A percentile compares a stretch with the other conserved stretches of the same genome.
Evolutionary conservation across 2,329 filamentous ascomycete genomes (phyloP).

Genomic region (Neonectria faginata): DNA sequence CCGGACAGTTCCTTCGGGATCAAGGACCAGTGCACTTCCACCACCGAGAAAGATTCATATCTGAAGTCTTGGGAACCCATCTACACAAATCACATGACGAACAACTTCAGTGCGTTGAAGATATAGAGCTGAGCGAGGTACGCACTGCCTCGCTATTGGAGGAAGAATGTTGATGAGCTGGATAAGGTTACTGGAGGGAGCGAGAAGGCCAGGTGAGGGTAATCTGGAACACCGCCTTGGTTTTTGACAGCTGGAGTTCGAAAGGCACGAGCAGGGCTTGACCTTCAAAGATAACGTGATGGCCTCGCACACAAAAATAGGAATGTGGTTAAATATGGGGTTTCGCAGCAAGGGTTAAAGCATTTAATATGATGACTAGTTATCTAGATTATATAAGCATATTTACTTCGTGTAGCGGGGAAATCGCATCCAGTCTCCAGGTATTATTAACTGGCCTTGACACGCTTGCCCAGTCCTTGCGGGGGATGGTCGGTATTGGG

Average conservation of each 20-base stretch:
- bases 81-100: background rate
- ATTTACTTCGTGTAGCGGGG: background rate
- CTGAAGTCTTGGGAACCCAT: constrained; percentile 34
- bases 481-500: too few species aligned
- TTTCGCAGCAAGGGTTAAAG: background rate
- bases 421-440: too few species aligned
- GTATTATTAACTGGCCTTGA: too few species aligned
- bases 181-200: background rate
- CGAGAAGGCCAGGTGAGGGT: background rate
- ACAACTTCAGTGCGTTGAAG: background rate
- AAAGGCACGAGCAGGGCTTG: too few species aligned
- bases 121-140: background rate
- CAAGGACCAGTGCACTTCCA: constrained; percentile 27
- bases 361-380: background rate
- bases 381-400: background rate
- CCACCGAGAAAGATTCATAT: constrained; percentile 34
- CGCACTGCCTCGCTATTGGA: background rate
- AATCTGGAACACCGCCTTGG: too few species aligned
- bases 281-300: background rate
- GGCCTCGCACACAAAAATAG: too few species aligned
- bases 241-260: too few species aligned
- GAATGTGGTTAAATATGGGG: background rate
- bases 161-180: background rate
- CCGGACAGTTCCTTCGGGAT: constrained; percentile 18
- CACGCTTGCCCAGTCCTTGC: too few species aligned